These are phyloP conservation scores for Poteriospumella lacustris DNA, from an alignment of 108 stramenopile species.

Conservation along the genomic window DNA sequence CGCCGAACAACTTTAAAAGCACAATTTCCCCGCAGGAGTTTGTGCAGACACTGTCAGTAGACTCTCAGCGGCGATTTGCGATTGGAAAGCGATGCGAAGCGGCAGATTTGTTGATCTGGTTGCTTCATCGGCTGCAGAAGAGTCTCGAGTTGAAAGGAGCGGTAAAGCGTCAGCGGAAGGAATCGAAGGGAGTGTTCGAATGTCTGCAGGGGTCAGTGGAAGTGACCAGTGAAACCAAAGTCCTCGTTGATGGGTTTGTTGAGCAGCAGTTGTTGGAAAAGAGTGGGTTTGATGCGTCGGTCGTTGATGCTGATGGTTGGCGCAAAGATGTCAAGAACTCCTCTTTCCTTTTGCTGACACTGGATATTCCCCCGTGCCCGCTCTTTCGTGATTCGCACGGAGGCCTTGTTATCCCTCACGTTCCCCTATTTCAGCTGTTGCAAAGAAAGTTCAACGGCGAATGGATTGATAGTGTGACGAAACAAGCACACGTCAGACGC, in stretches of 20 bases:
- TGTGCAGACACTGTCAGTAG: constrained; percentile 73
- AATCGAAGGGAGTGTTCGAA: neutral
- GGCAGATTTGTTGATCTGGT: constrained; percentile 89
- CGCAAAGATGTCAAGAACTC: constrained; percentile 21
- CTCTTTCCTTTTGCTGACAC: constrained; percentile 79
- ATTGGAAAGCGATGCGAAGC: constrained; percentile 80
- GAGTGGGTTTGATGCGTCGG: constrained; percentile 40
- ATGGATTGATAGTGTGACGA: constrained; percentile 54
- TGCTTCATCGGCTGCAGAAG: constrained; percentile 81
- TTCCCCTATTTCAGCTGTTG: constrained; percentile 80
- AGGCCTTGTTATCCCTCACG: constrained; percentile 92
- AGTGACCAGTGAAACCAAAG: neutral
- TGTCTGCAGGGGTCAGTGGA: neutral
- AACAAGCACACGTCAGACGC: constrained; percentile 55
- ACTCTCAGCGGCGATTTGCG: constrained; percentile 75
- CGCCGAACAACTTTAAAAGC: constrained; percentile 77
- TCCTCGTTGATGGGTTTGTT: neutral
- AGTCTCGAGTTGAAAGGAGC: constrained; percentile 60
- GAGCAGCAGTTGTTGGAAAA: constrained; percentile 22
- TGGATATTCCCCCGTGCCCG: constrained; percentile 96
- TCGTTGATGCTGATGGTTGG: constrained; percentile 57
- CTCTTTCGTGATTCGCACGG: constrained; percentile 87
- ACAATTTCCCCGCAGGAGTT: constrained; percentile 90
- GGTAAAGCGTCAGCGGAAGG: neutral
- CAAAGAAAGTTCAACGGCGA: constrained; percentile 85